Conservation (phyloP, 495 filamentous ascomycete genomes). For the Penicillium fimorum region DNA sequence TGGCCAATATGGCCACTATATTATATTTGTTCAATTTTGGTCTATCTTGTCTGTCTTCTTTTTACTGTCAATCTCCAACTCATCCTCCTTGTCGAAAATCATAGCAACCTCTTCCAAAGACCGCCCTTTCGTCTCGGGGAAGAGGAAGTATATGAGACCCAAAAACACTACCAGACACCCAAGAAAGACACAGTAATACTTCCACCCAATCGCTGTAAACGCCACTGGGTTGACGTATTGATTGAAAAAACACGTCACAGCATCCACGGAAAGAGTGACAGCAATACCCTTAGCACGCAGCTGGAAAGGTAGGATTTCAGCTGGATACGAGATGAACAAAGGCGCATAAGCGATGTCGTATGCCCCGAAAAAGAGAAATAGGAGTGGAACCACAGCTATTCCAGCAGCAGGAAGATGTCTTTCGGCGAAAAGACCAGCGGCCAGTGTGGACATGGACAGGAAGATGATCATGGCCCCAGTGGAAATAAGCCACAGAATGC, state of each 20-base stretch:
- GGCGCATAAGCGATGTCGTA: constrained; percentile 61
- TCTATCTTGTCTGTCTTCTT: background rate
- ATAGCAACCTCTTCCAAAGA: constrained; percentile 63
- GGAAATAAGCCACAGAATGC: constrained; percentile 54
- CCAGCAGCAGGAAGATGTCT: constrained; percentile 45
- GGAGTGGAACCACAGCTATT: constrained; percentile 56
- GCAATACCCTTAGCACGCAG: constrained; percentile 71
- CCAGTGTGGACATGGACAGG: constrained; percentile 54
- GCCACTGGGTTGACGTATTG: constrained; percentile 60
- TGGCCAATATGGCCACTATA: constrained; percentile 13
- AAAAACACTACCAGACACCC: constrained; percentile 54
- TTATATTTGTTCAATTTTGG: background rate
- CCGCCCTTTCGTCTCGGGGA: constrained; percentile 64
- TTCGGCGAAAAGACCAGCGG: constrained; percentile 52
- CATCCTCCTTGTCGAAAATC: constrained; percentile 49
- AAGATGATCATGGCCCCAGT: constrained; percentile 56
- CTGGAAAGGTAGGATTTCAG: constrained; percentile 67
- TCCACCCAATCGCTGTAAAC: constrained; percentile 52
- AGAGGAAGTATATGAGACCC: constrained; percentile 61
- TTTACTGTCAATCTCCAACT: background rate
- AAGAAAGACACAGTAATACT: constrained; percentile 62
- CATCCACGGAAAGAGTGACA: constrained; percentile 57
- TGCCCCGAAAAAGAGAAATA: constrained; percentile 57
- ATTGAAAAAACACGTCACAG: constrained; percentile 56
- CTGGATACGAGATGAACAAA: constrained; percentile 60